Evolutionary conservation across 768 basidiomycete genomes (phyloP).

Genomic region (Filobasidium floriforme): DNA sequence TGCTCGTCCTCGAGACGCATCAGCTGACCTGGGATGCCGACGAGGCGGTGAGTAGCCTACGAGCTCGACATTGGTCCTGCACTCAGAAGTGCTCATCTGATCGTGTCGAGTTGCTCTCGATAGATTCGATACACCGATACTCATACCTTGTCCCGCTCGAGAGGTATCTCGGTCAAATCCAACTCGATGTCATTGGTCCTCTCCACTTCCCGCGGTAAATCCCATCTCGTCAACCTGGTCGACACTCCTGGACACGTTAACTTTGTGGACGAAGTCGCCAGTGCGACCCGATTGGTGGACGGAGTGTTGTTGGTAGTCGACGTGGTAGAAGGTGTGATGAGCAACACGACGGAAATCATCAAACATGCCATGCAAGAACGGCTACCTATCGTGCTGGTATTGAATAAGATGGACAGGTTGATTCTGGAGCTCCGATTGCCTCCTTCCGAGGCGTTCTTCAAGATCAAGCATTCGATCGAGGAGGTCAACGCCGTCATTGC

Average conservation of each 20-base stretch:
- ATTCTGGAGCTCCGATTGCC: slow-evolving; percentile 94
- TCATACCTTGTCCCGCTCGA: slow-evolving; percentile 75
- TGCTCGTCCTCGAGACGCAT: slow-evolving; percentile 95
- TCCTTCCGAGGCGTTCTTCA: slow-evolving; percentile 93
- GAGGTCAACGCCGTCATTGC: slow-evolving; percentile 95
- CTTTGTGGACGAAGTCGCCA: slow-evolving; percentile 95
- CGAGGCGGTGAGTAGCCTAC: slow-evolving; percentile 57
- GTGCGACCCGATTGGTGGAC: slow-evolving; percentile 75
- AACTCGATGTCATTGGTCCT: slow-evolving; percentile 91
- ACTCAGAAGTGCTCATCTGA: background rate
- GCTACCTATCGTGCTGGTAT: slow-evolving; percentile 78
- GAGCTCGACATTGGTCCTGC: background rate
- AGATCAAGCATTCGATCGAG: slow-evolving; percentile 97
- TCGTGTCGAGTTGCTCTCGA: background rate
- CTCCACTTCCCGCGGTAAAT: slow-evolving; percentile 77
- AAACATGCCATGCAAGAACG: slow-evolving; percentile 83
- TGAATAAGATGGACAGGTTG: slow-evolving; percentile 96
- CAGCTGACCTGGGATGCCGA: slow-evolving; percentile 90
- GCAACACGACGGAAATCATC: slow-evolving; percentile 78
- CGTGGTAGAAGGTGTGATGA: slow-evolving; percentile 98
- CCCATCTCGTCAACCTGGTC: slow-evolving; percentile 83
- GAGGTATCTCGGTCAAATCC: slow-evolving; percentile 91
- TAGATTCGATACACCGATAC: slow-evolving; percentile 95
- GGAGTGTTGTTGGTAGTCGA: slow-evolving; percentile 91
- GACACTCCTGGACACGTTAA: slow-evolving; percentile 98